These are phyloP conservation scores for Porogramme epimiltina DNA, from an alignment of 1,284 basidiomycete species.

Conservation along the genomic window DNA sequence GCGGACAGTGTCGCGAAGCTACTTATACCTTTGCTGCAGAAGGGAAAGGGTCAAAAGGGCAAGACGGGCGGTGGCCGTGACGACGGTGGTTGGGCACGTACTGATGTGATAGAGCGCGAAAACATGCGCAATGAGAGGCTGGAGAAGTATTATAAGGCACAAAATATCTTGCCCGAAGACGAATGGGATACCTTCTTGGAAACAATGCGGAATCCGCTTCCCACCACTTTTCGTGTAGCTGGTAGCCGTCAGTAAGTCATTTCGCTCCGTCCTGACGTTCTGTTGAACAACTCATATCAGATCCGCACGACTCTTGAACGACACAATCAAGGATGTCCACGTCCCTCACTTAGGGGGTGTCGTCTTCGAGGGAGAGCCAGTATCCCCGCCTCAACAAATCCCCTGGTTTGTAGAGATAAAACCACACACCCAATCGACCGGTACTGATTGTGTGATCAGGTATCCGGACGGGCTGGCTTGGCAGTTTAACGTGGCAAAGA, in stretches of 20 bases:
- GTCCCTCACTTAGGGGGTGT: constrained; percentile 79
- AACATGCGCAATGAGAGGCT: constrained; percentile 78
- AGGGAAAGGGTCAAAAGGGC: constrained; percentile 16
- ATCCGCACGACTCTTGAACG: constrained; percentile 77
- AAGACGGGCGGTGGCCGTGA: constrained; percentile 12
- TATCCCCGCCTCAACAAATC: constrained; percentile 84
- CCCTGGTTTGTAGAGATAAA: constrained; percentile 62
- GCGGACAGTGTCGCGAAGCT: too few species aligned
- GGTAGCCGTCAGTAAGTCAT: constrained; percentile 78
- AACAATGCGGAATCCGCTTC: constrained; percentile 73
- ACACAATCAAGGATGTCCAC: constrained; percentile 74
- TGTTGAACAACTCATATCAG: background rate
- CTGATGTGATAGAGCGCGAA: constrained; percentile 46
- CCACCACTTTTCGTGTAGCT: constrained; percentile 94
- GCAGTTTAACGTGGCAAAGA: constrained; percentile 94
- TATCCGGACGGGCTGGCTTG: constrained; percentile 94
- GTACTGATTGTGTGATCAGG: constrained; percentile 45
- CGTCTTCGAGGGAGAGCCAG: constrained; percentile 74
- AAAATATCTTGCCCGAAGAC: constrained; percentile 66
- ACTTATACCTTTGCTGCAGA: background rate
- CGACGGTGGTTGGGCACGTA: constrained; percentile 25
- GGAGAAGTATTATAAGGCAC: constrained; percentile 76
- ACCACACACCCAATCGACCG: background rate
- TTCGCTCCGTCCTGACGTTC: background rate
- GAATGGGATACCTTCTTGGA: constrained; percentile 85